Percentiles rank a stretch among this genome's conserved stretches.
Conservation (phyloP, 2,329 filamentous ascomycete species). For the Botryotinia calthae region DNA sequence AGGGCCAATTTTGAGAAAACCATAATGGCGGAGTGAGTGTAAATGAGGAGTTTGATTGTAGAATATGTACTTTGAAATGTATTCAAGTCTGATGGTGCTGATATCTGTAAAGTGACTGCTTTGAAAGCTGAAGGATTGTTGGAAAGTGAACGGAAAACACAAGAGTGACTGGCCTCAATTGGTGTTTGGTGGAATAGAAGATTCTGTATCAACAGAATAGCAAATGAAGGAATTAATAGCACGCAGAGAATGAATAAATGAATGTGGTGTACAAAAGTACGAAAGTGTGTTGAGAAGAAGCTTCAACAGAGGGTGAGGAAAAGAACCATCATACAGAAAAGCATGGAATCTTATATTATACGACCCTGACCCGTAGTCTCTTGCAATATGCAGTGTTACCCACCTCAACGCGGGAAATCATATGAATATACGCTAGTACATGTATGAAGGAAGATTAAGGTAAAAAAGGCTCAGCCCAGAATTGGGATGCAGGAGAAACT, state of each 20-base stretch:
- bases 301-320: slow-evolving; percentile 2
- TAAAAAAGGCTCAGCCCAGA: slow-evolving; percentile 9
- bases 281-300: background rate
- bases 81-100: background rate
- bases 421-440: slow-evolving; percentile 3
- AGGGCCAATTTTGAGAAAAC: slow-evolving; percentile 29
- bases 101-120: slow-evolving; percentile 19
- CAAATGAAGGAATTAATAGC: slow-evolving; percentile 28
- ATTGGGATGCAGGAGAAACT: slow-evolving; percentile 7
- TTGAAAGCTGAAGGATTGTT: slow-evolving; percentile 29
- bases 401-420: slow-evolving; percentile 2
- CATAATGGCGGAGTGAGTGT: slow-evolving; percentile 28
- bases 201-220: slow-evolving; percentile 23
- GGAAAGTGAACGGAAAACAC: slow-evolving; percentile 25
- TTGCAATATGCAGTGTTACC: background rate
- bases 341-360: slow-evolving; percentile 14
- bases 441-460: slow-evolving; percentile 14
- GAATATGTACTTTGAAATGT: slow-evolving; percentile 13
- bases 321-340: background rate
- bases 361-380: background rate
- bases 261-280: slow-evolving; percentile 14
- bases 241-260: slow-evolving; percentile 15
- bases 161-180: slow-evolving; percentile 36
- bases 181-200: slow-evolving; percentile 9
- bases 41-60: background rate